Base-by-base conservation (phyloP, 2,329 filamentous ascomycete species). In the Stagonosporopsis chrysanthemi region DNA sequence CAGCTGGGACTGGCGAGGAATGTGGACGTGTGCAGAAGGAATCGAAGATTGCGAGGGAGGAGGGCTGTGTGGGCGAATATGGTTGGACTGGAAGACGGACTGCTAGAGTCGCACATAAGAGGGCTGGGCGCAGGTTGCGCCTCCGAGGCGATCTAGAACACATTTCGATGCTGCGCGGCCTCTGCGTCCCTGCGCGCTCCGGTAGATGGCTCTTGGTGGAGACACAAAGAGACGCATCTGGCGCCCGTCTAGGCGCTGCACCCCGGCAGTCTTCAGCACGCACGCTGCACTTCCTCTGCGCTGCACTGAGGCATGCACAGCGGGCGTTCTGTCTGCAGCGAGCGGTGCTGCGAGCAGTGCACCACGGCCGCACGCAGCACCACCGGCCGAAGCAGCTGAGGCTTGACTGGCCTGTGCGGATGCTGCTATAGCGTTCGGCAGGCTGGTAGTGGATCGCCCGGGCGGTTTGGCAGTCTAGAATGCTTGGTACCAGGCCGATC, bases 121-220 rank as follows among this genome's bases (percentile, higher is more conserved):
- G 65, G 60, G 62, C 62, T 64, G 62, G 64, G 57, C 53, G 56
- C 63, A 63, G 54, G 60, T 63, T 61, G 59, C 60, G 62, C 58
- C 58, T 52, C 66, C 60, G 61, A 61, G 64, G 50, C 61, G 63
- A 72, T 74, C 71, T 73, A 73, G 70, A 73, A 73, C 71, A 58
- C 59, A 61, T 59, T 51, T 63, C 66, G 64, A 62, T 60, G 62
- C 56, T 53, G 65, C 65, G 60, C 58, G 59, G 61, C 58, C 66
- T 65, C 56, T 66, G 68, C 68, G 63, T 58, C 60, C 58, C 60
- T 61, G 54, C 54, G 50, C 41, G 48, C 38, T 47, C 54, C 54
- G 54, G 48, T 42, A 29, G 36, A 56, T 41, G 54, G 47, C 47
- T 45, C 26, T 19, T 40, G 49, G 53, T 42, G 45, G 59, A 38